Base-by-base conservation (phyloP, 2,329 filamentous ascomycete species). In the Talaromyces piceae region DNA sequence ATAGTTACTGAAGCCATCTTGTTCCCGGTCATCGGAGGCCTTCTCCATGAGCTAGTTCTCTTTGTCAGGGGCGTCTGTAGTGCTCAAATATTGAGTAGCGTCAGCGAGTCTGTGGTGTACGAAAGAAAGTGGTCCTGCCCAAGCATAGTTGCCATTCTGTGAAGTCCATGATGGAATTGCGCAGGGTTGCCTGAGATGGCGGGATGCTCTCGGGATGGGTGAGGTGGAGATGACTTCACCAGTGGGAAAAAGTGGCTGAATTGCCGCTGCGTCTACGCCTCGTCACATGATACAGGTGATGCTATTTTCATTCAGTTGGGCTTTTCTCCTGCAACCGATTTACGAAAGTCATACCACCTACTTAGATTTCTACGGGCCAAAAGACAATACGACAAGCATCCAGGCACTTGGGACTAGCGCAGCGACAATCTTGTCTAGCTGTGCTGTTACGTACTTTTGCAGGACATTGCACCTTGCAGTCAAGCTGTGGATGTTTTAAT, bases 11-110 rank as follows among this genome's bases (percentile, higher is more conserved):
- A 60, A 37, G 54, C 67, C 64, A 3, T 65, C 68, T 56, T 69
- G 67, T 52, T 72, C 64, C 45, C 68, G 33, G 45, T 71, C 67
- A 47, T 61, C 58, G 52, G 66, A 63, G 39, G 67, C 57, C 27
- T 61, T 52, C 58, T 72, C 67, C 69, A 72, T 72, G 27, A 22
- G n/a, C n/a, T n/a, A n/a, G 41, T 37, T 22, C 18, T 23, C 20
- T 16, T 47, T n/a, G n/a, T 44, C 23, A 22, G 18, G n/a, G 22
- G 27, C 4, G 13, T 41, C 4, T 37, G 20, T 37, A 9, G 16
- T 9, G 20, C 2, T 37, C 7, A 37, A 37, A 20, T 37, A 7
- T 8, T 18, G 16, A 16, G 16, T 20, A 9, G 30, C 18, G 8
- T 33, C 28, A 16, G n/a, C n/a, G n/a, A n/a, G n/a, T n/a, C n/a